Base-by-base conservation (phyloP, 768 basidiomycete species). In the Podaxis sp. region DNA sequence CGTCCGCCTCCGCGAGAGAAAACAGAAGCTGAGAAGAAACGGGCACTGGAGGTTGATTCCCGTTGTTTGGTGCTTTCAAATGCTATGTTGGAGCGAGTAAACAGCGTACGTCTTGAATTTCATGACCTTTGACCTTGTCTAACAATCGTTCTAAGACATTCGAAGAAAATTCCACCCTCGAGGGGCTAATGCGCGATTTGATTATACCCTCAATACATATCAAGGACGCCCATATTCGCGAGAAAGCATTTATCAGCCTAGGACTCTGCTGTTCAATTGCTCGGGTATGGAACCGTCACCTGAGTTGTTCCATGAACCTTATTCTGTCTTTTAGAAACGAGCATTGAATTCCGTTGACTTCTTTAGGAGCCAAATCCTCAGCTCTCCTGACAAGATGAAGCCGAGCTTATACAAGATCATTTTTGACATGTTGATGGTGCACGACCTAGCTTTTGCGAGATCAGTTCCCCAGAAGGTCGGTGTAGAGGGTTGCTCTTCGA, bases 181-280 rank as follows among this genome's bases (percentile, higher is more conserved):
- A 91, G 71, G 92, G 90, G 63, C 83, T 95, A 49, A 83, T 96
- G 36, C 80, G 82, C 7, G 94, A 98, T 68, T 78, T 99, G 24
- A 93, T 98, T 69, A 85, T 97, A 26, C 96, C 96, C 3, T 87
- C 93, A 3, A 92, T 98, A 40, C 88, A 89, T 70, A 86, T 92
- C 57, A 96, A 96, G 75, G 94, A 96, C 68, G 80, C 92, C 4
- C 80, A 82, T 0, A 81, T 95, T 68, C 83, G 92, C 42, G 91
- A 94, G 73, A 88, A 89, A 71, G 93, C 93, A 0, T 79, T 95
- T 12, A 77, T 92, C 60, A 85, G 87, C 65, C 79, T 97, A 1
- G 94, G 93, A 1, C 77, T 96, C 11, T 94, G 92, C 71, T 94
- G 89, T 69, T 84, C 95, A 61, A 93, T 97, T 64, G 93, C 90